Conservation (phyloP, 306 rosid species). For the Hylodesmum podocarpum region DNA sequence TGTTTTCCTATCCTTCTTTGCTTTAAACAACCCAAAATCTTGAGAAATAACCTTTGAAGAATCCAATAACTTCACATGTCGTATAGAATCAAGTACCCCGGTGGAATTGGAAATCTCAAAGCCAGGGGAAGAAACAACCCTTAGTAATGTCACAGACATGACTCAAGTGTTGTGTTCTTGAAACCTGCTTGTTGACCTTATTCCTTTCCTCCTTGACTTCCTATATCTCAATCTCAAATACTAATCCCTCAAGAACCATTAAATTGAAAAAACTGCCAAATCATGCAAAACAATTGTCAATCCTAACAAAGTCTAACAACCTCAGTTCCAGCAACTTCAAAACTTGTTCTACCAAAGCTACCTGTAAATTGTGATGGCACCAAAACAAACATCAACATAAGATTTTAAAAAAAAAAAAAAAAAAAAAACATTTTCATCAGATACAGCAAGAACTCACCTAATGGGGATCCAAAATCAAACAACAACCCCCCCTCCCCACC, state of each 20-base stretch:
- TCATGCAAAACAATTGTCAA: conserved; percentile 19
- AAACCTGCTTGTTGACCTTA: conserved; percentile 7
- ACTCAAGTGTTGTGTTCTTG: conserved; percentile 24
- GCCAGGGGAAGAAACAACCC: conserved; percentile 54
- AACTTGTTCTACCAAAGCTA: conserved; percentile 23
- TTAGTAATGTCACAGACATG: conserved; percentile 60
- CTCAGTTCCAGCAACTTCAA: conserved; percentile 8
- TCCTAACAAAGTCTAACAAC: conserved; percentile 21
- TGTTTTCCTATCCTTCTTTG: conserved; percentile 38
- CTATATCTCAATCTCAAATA: conserved; percentile 14
- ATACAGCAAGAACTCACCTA: conserved; percentile 31
- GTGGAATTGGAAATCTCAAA: conserved; percentile 46
- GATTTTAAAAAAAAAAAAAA: not conserved
- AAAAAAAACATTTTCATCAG: not conserved
- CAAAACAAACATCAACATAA: conserved; percentile 18
- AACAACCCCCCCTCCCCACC: not conserved
- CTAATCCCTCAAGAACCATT: conserved; percentile 19
- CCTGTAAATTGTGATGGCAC: conserved; percentile 38
- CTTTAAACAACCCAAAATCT: conserved; percentile 39
- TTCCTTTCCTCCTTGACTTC: conserved; percentile 13
- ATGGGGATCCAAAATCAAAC: conserved; percentile 26
- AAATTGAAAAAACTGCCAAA: conserved; percentile 19
- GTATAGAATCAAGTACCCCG: conserved; percentile 53
- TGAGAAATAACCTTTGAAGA: conserved; percentile 42
- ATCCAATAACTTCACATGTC: conserved; percentile 45